A percentile compares a stretch with the other conserved stretches of the same genome.
These are phyloP conservation scores for Incumbomyces lentus DNA, from an alignment of 2,329 filamentous ascomycete species.

Conservation along the genomic window DNA sequence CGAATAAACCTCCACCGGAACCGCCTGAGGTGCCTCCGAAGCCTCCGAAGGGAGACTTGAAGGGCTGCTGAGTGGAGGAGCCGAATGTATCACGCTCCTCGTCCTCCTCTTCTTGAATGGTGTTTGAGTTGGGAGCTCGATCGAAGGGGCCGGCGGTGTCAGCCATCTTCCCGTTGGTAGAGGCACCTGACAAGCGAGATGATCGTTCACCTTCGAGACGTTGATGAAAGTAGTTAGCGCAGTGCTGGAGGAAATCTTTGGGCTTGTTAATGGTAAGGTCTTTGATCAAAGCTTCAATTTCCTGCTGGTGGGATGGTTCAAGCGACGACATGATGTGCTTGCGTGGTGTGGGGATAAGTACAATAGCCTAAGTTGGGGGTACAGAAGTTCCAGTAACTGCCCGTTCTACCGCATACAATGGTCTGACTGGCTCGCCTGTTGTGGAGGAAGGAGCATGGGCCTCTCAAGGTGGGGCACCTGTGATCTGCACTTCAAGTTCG, in stretches of 20 bases:
- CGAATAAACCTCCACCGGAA: constrained; percentile 16
- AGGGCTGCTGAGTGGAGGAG: constrained; percentile 59
- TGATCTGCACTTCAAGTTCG: background rate
- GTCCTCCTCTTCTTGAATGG: constrained; percentile 65
- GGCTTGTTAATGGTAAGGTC: constrained; percentile 50
- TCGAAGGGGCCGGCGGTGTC: constrained; percentile 68
- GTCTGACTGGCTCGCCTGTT: constrained; percentile 6
- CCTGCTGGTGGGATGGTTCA: constrained; percentile 47
- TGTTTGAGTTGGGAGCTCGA: constrained; percentile 42
- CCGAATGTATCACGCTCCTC: constrained; percentile 60
- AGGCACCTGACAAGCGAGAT: constrained; percentile 41
- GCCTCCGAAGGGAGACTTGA: too few species aligned
- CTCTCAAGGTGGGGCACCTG: constrained; percentile 4
- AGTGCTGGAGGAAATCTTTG: constrained; percentile 58
- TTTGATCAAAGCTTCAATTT: constrained; percentile 54
- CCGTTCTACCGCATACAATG: constrained; percentile 6
- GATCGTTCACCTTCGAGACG: constrained; percentile 56
- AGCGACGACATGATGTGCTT: constrained; percentile 32
- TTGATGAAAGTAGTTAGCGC: constrained; percentile 56
- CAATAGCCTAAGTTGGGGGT: constrained; percentile 9
- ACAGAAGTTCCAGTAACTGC: constrained; percentile 7
- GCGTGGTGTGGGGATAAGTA: constrained; percentile 14
- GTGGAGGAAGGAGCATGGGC: constrained; percentile 6
- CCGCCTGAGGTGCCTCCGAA: too few species aligned
- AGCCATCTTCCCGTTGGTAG: constrained; percentile 47